Evolutionary conservation across 2,329 filamentous ascomycete species (phyloP), one percentile per base, ranked within the genome.

Genomic region (Pseudocercospora pini-densiflorae): DNA sequence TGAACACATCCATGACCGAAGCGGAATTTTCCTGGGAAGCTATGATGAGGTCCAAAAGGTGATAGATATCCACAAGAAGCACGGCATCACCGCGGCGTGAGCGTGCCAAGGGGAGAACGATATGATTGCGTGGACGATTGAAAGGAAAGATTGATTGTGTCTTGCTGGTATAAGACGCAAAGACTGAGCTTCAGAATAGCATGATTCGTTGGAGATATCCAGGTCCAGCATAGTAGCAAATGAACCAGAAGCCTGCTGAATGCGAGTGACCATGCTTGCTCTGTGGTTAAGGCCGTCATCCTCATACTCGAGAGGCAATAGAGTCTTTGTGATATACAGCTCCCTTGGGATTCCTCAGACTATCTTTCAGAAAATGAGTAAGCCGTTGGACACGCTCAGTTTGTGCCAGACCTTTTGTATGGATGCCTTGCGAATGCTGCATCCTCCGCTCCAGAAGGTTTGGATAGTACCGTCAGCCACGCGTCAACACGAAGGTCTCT

Each of bases 11-110:
- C 95, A 99, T 81, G 95, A 99, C 82, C 88, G 90, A 77, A 94
- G 93, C 21, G 95, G 95, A 72, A 97, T 99, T 76, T 99, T 96
- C 83, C 87, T 99, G 84, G 95, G 95, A 71, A 97, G 93, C 75
- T 93, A 91, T 74, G 92, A 97, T 69, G 95, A 99, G 84, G 87
- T 99, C 58, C 93, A 97, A 84, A 97, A 97, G 86, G 92, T 98
- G 72, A 97, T 97, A 80, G 83, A 88, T 68, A 90, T 90, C 76
- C 90, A 95, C 83, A 90, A 90, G 81, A 85, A 85, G 76, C 75
- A 84, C 70, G 75, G 76, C 19, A 70, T 76, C 51, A 69, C 67
- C 19, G 74, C 70, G 59, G 16, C 55, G 19, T 58, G 24, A 55
- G 53, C 14, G 53, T 16, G 23, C 23, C 27, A 19, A 55, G 53